Evolutionary conservation across 768 basidiomycete genomes (phyloP).

Genomic region (Lyophyllum decastes): DNA sequence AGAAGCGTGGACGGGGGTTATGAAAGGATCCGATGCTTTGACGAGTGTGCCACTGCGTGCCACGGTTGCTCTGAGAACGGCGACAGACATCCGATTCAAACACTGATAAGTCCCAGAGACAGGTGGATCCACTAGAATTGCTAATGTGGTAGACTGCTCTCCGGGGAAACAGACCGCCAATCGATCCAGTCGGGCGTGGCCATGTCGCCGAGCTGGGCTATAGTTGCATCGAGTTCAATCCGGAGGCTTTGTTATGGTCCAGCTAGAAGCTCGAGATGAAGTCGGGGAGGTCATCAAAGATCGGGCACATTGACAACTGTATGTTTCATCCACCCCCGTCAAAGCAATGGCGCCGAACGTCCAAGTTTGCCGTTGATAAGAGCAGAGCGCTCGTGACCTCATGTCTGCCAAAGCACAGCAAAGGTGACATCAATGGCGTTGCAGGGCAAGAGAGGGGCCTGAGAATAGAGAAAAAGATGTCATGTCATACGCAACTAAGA

Average conservation of each 20-base stretch:
- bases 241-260: background rate
- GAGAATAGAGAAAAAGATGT: conserved; percentile 1
- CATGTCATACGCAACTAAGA: conserved; percentile 8
- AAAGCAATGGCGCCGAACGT: conserved; percentile 2
- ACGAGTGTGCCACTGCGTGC: background rate
- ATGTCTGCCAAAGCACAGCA: background rate
- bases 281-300: conserved; percentile 7
- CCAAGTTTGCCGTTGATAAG: background rate
- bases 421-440: background rate
- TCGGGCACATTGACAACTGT: conserved; percentile 4
- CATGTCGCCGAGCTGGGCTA: background rate
- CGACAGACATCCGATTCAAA: background rate
- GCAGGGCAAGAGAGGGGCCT: background rate
- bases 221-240: background rate
- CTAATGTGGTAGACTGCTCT: background rate
- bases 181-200: background rate
- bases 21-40: conserved; percentile 10
- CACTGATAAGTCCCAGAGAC: background rate
- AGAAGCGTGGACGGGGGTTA: conserved; percentile 7
- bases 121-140: background rate
- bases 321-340: background rate
- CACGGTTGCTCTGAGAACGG: background rate
- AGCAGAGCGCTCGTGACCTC: background rate
- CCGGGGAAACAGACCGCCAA: background rate
- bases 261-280: background rate